Evolutionary conservation across 1,139 yeast species (phyloP).

Genomic region (Candida sp.): DNA sequence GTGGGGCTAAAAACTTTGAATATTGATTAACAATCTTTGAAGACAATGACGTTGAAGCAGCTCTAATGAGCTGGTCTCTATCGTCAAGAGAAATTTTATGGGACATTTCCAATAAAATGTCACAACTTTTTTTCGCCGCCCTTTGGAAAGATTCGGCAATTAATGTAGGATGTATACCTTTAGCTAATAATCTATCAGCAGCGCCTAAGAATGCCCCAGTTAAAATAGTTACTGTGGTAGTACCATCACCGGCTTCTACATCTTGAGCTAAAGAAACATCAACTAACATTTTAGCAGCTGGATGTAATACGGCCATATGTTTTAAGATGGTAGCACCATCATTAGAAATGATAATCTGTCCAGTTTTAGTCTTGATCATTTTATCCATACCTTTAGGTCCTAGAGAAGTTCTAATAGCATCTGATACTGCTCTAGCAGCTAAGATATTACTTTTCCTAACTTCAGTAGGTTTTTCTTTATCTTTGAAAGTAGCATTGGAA

Average conservation of each 20-base stretch:
- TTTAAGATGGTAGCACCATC: constrained; percentile 97
- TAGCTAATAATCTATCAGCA: constrained; percentile 82
- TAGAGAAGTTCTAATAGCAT: constrained; percentile 93
- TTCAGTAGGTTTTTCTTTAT: constrained; percentile 97
- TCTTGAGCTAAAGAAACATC: constrained; percentile 98
- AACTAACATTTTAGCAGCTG: constrained; percentile 98
- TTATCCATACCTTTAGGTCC: constrained; percentile 99
- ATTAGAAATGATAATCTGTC: constrained; percentile 92
- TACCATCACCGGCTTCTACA: constrained; percentile 98
- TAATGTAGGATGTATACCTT: constrained; percentile 94
- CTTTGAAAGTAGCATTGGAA: constrained; percentile 86
- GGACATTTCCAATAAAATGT: constrained; percentile 81
- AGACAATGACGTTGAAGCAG: constrained; percentile 91
- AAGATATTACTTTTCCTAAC: constrained; percentile 90
- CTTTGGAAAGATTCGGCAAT: constrained; percentile 94
- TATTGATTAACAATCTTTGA: constrained; percentile 96
- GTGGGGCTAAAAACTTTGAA: constrained; percentile 80
- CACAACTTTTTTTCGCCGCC: constrained; percentile 87
- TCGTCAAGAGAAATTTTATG: constrained; percentile 72
- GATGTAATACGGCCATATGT: constrained; percentile 97
- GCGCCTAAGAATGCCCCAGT: constrained; percentile 95
- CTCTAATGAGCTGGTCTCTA: constrained; percentile 79
- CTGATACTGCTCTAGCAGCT: constrained; percentile 98
- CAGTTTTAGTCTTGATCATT: constrained; percentile 92
- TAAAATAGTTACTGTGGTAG: constrained; percentile 93